These are phyloP conservation scores for Neurospora sp. DNA, from an alignment of 495 filamentous ascomycete genomes.

Conservation along the genomic window DNA sequence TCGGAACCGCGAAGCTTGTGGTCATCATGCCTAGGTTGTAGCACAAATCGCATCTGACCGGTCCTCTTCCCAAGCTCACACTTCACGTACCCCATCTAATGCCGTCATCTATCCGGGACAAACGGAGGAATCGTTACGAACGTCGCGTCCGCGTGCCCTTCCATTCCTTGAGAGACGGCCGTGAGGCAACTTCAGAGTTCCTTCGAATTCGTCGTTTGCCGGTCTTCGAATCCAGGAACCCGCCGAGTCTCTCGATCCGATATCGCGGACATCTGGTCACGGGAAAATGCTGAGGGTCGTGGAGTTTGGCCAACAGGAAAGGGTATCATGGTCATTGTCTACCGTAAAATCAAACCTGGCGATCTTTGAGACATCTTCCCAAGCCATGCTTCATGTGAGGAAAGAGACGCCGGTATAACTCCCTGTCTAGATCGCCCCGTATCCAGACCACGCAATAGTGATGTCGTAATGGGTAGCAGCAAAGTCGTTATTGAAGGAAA, in stretches of 20 bases:
- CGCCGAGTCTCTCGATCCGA: not conserved
- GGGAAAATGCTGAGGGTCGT: not conserved
- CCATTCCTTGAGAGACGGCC: not conserved
- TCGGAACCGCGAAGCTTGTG: not conserved
- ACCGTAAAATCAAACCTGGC: not conserved
- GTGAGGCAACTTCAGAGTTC: not conserved
- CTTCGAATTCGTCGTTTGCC: not conserved
- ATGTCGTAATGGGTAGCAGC: slow-evolving; percentile 12
- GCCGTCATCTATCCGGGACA: not conserved
- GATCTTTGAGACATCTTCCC: not conserved
- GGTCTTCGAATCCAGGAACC: not conserved
- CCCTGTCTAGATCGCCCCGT: not conserved
- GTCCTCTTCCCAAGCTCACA: not conserved
- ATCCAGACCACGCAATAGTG: slow-evolving; percentile 10
- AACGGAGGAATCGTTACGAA: not conserved
- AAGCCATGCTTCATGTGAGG: not conserved
- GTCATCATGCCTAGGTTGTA: not conserved
- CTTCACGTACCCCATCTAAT: not conserved
- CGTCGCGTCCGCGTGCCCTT: not conserved
- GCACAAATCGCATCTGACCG: not conserved
- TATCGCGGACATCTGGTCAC: not conserved
- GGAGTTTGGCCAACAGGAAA: not conserved
- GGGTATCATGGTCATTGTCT: not conserved
- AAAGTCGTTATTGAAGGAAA: slow-evolving; percentile 24
- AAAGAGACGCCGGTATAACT: not conserved